Base-by-base conservation (phyloP, 2,329 filamentous ascomycete genomes). In the Ophiosphaerella herpotricha region DNA sequence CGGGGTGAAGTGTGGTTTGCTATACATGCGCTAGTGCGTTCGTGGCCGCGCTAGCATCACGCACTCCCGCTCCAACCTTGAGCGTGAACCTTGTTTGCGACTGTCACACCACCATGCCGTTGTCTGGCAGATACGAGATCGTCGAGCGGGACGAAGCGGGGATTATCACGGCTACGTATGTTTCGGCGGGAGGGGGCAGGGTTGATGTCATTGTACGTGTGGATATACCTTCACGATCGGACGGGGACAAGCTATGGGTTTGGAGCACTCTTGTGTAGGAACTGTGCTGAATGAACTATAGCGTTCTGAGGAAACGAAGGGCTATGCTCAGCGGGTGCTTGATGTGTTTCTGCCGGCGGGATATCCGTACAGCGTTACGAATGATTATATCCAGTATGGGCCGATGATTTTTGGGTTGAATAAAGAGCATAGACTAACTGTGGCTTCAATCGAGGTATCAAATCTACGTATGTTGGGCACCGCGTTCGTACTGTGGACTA, bases 331-430 rank as follows among this genome's bases (percentile, higher is more conserved):
- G 60, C 70, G 57, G 46, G 55, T 84, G 2, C 69, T 91, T 36
- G 86, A 90, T 59, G 83, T 92, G 24, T 96, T 96, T 68, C 80
- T 96, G 1, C 92, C 92, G 0, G 86, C 89, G 1, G 91, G 91
- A n/a, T 97, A 88, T 72, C 92, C 91, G 1, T 84, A 91, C 59
- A 94, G 87, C 41, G 92, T 97, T 26, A 93, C 88, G 1, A 78
- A 84, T 12, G 91, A 97, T 73, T 97, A 97, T 73, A 78, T 91
- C 4, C 80, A 87, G 76, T 95, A 39, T 8, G 54, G 9, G 4
- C 14, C 36, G 5, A 11, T 23, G 7, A 24, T 13, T 8, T 18
- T 26, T 29, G 18, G 32, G 34, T 26, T 36, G 13, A 29, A 35
- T 21, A 26, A 11, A 18, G 39, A 34, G 16, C 35, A 49, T 39